A percentile compares a stretch with the other conserved stretches of the same genome.
phyloP scores from a whole-genome alignment of 495 filamentous ascomycete genomes.

The Paragyromitra xinjiangensis region DNA sequence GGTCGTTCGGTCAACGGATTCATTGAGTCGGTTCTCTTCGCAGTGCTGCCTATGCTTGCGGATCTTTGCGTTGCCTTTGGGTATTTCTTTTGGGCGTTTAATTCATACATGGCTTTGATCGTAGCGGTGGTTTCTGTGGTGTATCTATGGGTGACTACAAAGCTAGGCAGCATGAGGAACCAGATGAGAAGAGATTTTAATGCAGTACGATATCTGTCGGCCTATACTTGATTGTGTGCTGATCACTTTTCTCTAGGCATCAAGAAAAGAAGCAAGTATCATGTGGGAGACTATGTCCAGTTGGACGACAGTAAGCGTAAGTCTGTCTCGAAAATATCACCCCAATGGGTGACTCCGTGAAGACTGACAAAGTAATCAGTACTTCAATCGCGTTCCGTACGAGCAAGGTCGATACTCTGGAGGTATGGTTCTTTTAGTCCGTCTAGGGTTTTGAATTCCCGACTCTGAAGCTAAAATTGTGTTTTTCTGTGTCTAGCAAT shows the following conservation, averaged over 20 bases:
- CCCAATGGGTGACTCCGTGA: neutral
- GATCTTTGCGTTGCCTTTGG: slow-evolving; percentile 74
- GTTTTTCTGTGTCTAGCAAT: slow-evolving; percentile 51
- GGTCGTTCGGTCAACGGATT: slow-evolving; percentile 71
- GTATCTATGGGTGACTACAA: slow-evolving; percentile 71
- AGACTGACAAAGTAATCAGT: slow-evolving; percentile 56
- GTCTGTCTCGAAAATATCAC: slow-evolving; percentile 18
- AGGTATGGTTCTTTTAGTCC: slow-evolving; percentile 50
- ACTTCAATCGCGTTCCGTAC: slow-evolving; percentile 75
- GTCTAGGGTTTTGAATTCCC: neutral
- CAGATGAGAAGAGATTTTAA: slow-evolving; percentile 60
- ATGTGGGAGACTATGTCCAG: slow-evolving; percentile 71
- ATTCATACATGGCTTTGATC: slow-evolving; percentile 77
- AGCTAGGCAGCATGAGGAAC: slow-evolving; percentile 62
- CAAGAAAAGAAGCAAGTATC: slow-evolving; percentile 68
- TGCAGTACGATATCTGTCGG: slow-evolving; percentile 52
- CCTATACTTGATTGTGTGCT: slow-evolving; percentile 52
- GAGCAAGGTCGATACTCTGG: slow-evolving; percentile 69
- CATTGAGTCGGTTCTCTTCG: slow-evolving; percentile 73
- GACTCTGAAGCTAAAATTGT: neutral
- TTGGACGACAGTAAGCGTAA: slow-evolving; percentile 71
- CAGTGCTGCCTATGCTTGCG: slow-evolving; percentile 73
- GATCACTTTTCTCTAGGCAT: slow-evolving; percentile 52
- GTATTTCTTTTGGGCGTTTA: slow-evolving; percentile 75
- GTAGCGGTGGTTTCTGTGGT: slow-evolving; percentile 68